Evolutionary conservation across 1,284 basidiomycete species (phyloP), one percentile per base, ranked within the genome.

Genomic region (Lentinula novae-zelandiae): DNA sequence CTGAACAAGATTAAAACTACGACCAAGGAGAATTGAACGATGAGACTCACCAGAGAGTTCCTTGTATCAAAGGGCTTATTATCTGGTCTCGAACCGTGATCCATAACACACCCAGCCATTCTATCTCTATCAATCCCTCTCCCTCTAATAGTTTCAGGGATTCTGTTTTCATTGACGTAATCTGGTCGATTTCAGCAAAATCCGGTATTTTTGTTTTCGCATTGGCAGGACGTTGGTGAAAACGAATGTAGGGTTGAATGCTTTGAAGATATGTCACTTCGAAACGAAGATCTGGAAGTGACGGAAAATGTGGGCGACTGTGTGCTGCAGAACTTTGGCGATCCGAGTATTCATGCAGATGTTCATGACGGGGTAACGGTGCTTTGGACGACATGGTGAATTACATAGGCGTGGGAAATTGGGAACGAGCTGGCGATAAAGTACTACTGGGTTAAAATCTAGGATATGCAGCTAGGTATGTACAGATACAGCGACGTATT

Each of bases 271-370:
- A 91, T 60, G 82, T 84, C 59, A 83, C 79, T 67, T 91, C 89
- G 73, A 89, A 90, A 17, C 89, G 86, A 50, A 90, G 73, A 69
- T 91, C 89, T 34, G 88, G 87, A 55, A 87, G 84, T 13, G 62
- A 51, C 7, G 62, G 62, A 38, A 60, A 39, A 40, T 53, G 55
- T 31, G 62, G 54, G 20, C 50, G 62, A 5, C 38, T 36, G n/a
- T 34, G 60, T 33, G 50, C 39, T 27, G 13, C 13, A 44, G 15
- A 9, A 36, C 13, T 38, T 13, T 10, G 22, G 22, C n/a, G 13
- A 6, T 38, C 39, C 12, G 38, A 33, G 15, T 27, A n/a, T 39
- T 48, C 10, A 20, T 60, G 59, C 34, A 40, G 38, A 20, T 49
- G 34, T 50, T 50, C 53, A 44, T 55, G 59, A 50, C 51, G 34